Evolutionary conservation across 148 eudicot species (phyloP).

Genomic region (Mesembryanthemum crystallinum): DNA sequence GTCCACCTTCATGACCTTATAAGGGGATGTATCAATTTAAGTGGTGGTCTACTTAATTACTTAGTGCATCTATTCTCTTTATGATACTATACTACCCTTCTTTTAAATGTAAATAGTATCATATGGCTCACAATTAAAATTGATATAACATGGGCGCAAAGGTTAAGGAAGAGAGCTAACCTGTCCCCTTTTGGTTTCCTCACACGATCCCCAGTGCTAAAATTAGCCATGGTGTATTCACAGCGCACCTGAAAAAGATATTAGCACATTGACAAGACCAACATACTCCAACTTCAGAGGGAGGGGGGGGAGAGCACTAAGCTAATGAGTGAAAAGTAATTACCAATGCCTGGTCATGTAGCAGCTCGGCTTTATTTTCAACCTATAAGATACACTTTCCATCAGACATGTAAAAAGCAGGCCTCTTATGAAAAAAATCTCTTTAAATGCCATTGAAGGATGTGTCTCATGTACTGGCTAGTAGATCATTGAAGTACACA

Average conservation of each 20-base stretch:
- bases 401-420: conserved; percentile 1
- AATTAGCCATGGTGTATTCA: conserved; percentile 97
- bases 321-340: conserved; percentile 7
- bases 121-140: too few species aligned
- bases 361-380: conserved; percentile 67
- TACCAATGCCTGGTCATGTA: conserved; percentile 86
- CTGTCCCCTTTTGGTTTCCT: conserved; percentile 97
- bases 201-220: conserved; percentile 93
- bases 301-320: background rate
- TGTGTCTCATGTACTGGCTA: background rate
- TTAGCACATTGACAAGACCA: background rate
- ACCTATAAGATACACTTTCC: conserved; percentile 45
- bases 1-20: too few species aligned
- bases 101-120: too few species aligned
- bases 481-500: background rate
- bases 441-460: too few species aligned
- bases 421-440: background rate
- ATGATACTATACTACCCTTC: too few species aligned
- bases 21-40: too few species aligned
- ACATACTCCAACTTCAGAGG: background rate
- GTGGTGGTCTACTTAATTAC: too few species aligned
- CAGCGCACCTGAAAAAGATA: conserved; percentile 60
- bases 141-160: background rate
- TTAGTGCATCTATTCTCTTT: too few species aligned
- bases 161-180: conserved; percentile 30